Percentiles rank a stretch among this genome's conserved stretches.
These are phyloP conservation scores for Epichloe aotearoae DNA, from an alignment of 2,329 filamentous ascomycete species.

Conservation along the genomic window DNA sequence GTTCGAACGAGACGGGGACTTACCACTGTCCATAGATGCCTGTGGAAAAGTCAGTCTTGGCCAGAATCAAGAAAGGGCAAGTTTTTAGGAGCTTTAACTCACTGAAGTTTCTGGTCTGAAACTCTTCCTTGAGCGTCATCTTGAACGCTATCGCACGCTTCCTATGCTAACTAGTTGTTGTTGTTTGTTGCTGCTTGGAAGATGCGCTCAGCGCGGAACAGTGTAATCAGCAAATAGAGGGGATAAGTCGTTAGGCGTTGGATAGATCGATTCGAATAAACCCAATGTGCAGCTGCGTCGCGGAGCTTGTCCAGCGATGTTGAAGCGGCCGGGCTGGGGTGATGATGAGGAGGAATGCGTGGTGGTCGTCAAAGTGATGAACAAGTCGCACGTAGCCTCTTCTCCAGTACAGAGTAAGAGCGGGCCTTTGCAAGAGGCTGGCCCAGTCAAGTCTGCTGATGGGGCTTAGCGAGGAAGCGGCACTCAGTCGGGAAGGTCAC, in stretches of 20 bases:
- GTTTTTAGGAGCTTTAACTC: conserved; percentile 21
- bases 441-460: conserved; percentile 3
- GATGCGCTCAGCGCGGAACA: conserved; percentile 1
- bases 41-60: conserved; percentile 17
- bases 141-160: conserved; percentile 22
- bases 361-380: conserved; percentile 14
- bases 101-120: conserved; percentile 64
- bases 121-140: conserved; percentile 61
- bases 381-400: conserved; percentile 20
- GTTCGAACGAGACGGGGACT: conserved; percentile 18
- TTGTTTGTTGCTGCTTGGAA: background rate
- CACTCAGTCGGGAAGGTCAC: background rate
- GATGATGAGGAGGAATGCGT: conserved; percentile 6
- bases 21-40: conserved; percentile 69
- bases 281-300: background rate
- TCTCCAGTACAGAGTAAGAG: conserved; percentile 4
- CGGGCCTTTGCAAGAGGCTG: conserved; percentile 5
- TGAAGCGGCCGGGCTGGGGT: conserved; percentile 10
- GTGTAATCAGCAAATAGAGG: background rate
- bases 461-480: conserved; percentile 3
- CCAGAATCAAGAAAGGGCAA: background rate
- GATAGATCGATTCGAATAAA: background rate
- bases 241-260: background rate
- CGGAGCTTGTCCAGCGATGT: conserved; percentile 7
- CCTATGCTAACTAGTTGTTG: background rate